phyloP scores from a whole-genome alignment of 352 stramenopile genomes.

The Pythium dissimile region DNA sequence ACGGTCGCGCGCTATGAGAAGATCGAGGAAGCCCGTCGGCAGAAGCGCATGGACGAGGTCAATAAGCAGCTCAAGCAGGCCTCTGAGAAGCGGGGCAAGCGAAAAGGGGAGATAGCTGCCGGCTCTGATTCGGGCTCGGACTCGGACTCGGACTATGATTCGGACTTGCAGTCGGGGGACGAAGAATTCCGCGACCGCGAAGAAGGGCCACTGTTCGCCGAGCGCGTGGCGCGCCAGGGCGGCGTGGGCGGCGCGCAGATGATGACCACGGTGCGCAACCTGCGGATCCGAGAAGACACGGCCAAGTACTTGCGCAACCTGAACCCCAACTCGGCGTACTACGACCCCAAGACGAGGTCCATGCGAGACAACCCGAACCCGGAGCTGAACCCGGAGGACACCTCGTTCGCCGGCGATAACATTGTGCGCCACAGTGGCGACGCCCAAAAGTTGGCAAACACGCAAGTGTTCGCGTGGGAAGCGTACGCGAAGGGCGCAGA shows the following conservation, averaged over 20 bases:
- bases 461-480: constrained; percentile 96
- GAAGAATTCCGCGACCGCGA: constrained; percentile 92
- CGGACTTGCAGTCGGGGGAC: constrained; percentile 85
- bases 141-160: constrained; percentile 89
- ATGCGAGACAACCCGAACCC: constrained; percentile 99
- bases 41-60: constrained; percentile 72
- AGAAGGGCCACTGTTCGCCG: constrained; percentile 92
- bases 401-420: constrained; percentile 96
- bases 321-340: constrained; percentile 97
- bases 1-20: constrained; percentile 82
- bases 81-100: constrained; percentile 38
- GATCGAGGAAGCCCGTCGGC: constrained; percentile 75
- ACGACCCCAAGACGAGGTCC: constrained; percentile 98
- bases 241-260: constrained; percentile 97
- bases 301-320: constrained; percentile 99
- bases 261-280: constrained; percentile 96
- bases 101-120: not conserved
- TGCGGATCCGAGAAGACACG: constrained; percentile 99
- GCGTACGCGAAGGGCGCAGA: constrained; percentile 89
- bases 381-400: constrained; percentile 90
- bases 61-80: constrained; percentile 66
- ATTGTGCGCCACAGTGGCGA: constrained; percentile 92
- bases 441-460: constrained; percentile 90
- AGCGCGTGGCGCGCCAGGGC: constrained; percentile 92
- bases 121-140: constrained; percentile 60